Conservation (phyloP, 306 rosid species). For the Fragaria iinumae region DNA sequence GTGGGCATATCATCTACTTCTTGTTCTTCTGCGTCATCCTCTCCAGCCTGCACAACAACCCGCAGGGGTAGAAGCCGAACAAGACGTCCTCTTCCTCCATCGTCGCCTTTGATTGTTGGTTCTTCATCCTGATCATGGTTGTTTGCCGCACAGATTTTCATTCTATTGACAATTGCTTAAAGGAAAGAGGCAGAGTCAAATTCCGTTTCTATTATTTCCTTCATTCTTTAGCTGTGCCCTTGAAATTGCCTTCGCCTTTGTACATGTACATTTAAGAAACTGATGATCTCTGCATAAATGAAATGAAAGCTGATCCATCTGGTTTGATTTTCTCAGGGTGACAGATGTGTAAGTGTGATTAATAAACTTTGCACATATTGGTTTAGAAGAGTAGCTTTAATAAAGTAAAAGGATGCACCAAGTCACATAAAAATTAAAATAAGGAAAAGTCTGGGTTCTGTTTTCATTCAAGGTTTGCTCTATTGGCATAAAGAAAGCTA, state of each 20-base stretch:
- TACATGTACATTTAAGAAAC: constrained; percentile 24
- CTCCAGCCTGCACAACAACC: constrained; percentile 38
- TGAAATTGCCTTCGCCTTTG: constrained; percentile 13
- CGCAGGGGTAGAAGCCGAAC: constrained; percentile 86
- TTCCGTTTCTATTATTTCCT: not conserved
- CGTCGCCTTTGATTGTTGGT: constrained; percentile 62
- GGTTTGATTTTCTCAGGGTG: constrained; percentile 8
- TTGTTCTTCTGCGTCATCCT: constrained; percentile 44
- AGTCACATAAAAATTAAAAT: not conserved
- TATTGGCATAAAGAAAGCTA: not conserved
- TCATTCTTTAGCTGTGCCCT: constrained; percentile 14
- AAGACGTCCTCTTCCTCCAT: constrained; percentile 67
- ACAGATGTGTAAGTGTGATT: not conserved
- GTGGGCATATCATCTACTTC: constrained; percentile 34
- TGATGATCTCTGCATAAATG: constrained; percentile 11
- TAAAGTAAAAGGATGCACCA: not conserved
- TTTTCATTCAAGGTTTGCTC: not conserved
- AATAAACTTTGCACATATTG: not conserved
- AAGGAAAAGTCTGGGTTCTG: not conserved
- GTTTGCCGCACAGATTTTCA: not conserved
- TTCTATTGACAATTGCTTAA: not conserved
- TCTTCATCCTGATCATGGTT: constrained; percentile 49
- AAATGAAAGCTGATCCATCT: not conserved
- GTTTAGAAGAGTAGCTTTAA: constrained; percentile 11
- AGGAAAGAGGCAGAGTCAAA: constrained; percentile 8